A percentile compares a stretch with the other conserved stretches of the same genome.
These are phyloP conservation scores for Dinochytrium kinnereticum DNA, from an alignment of 371 early-diverging fungal species.

Conservation along the genomic window DNA sequence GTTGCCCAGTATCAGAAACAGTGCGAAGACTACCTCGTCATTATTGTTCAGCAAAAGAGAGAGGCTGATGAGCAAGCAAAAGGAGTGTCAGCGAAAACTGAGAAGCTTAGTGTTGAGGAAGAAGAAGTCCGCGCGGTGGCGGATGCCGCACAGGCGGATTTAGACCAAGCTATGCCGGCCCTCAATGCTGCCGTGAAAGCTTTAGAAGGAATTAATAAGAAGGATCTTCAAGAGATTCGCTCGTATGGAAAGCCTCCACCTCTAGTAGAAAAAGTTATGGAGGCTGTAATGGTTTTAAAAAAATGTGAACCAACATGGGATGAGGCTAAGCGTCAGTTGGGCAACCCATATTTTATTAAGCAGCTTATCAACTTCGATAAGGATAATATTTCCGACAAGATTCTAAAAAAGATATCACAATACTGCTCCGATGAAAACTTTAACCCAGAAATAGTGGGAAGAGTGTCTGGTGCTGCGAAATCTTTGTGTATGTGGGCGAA, in stretches of 20 bases:
- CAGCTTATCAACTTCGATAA: conserved; percentile 63
- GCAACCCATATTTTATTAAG: conserved; percentile 65
- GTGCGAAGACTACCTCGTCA: conserved; percentile 65
- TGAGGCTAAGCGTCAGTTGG: conserved; percentile 66
- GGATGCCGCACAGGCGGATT: conserved; percentile 61
- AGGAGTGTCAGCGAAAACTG: conserved; percentile 56
- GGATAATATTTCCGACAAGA: conserved; percentile 65
- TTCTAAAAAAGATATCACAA: conserved; percentile 59
- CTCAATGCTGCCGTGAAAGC: conserved; percentile 61
- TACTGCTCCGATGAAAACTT: conserved; percentile 63
- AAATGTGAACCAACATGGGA: conserved; percentile 69
- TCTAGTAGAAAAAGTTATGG: conserved; percentile 65
- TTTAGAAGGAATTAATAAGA: conserved; percentile 64
- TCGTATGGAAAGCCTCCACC: conserved; percentile 64
- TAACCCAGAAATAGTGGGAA: conserved; percentile 61
- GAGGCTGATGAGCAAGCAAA: conserved; percentile 69
- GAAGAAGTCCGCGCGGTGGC: conserved; percentile 63
- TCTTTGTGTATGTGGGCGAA: conserved; percentile 65
- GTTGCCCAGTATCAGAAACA: conserved; percentile 62
- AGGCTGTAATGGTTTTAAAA: conserved; percentile 65
- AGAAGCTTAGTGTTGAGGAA: conserved; percentile 61
- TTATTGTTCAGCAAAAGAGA: conserved; percentile 65
- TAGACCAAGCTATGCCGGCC: conserved; percentile 63
- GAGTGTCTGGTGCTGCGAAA: conserved; percentile 63
- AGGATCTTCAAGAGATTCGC: conserved; percentile 59